A percentile compares a stretch with the other conserved stretches of the same genome.
Conservation (phyloP, 352 stramenopile genomes). For the Pythium biforme region DNA sequence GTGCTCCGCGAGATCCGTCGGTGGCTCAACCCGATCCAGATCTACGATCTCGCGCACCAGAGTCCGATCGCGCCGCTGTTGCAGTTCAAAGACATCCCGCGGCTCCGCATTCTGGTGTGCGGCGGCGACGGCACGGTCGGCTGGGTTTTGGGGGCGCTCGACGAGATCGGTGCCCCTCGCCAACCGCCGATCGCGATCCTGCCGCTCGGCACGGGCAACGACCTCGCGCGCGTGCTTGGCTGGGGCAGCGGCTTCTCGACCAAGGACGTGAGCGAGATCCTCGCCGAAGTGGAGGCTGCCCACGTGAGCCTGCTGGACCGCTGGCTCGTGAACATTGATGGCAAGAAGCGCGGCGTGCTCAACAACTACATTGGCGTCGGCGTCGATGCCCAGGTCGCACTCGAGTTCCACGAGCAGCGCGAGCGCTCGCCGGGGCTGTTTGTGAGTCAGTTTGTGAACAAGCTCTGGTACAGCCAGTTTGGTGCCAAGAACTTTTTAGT, state of each 20-base stretch:
- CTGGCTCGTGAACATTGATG: conserved; percentile 73
- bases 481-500: conserved; percentile 87
- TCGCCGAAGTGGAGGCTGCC: conserved; percentile 65
- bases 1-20: conserved; percentile 91
- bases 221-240: conserved; percentile 90
- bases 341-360: conserved; percentile 57
- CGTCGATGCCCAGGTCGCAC: conserved; percentile 88
- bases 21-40: conserved; percentile 95
- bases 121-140: conserved; percentile 94
- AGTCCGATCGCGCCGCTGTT: conserved; percentile 89
- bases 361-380: conserved; percentile 88
- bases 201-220: conserved; percentile 95
- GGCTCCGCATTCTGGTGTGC: conserved; percentile 93
- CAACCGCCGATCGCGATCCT: conserved; percentile 94
- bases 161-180: conserved; percentile 55
- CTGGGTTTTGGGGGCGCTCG: conserved; percentile 85
- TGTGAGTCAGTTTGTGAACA: conserved; percentile 90
- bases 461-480: conserved; percentile 90
- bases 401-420: conserved; percentile 90
- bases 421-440: conserved; percentile 86
- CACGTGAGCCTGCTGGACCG: conserved; percentile 77
- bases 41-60: conserved; percentile 93
- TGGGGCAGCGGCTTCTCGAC: conserved; percentile 93
- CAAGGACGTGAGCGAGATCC: conserved; percentile 61
- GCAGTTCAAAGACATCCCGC: conserved; percentile 86